Evolutionary conservation across 2,329 filamentous ascomycete species (phyloP).

Genomic region (Cladosporium sp.): DNA sequence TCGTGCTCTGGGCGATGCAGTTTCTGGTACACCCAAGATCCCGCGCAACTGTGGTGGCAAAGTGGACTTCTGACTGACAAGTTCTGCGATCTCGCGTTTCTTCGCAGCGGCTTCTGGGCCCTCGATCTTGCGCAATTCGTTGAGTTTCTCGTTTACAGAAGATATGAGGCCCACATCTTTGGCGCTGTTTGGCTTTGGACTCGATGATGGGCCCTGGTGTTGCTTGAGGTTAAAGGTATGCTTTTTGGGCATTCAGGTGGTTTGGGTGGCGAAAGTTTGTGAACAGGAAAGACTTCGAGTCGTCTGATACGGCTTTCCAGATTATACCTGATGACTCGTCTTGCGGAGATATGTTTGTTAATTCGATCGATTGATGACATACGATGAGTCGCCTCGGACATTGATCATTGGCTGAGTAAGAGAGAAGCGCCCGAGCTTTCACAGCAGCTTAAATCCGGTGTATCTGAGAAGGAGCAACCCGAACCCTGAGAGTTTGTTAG

Average conservation of each 20-base stretch:
- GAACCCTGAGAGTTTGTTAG: neutral
- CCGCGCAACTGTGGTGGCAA: conserved; percentile 49
- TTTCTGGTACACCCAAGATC: conserved; percentile 49
- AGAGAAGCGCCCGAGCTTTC: neutral
- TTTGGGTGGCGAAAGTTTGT: neutral
- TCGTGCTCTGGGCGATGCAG: conserved; percentile 49
- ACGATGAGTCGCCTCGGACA: conserved; percentile 5
- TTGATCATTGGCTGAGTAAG: conserved; percentile 11
- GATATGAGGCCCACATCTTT: conserved; percentile 30
- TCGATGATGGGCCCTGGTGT: conserved; percentile 40
- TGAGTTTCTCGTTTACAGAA: conserved; percentile 51
- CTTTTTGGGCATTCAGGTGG: conserved; percentile 51
- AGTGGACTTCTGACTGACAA: conserved; percentile 42
- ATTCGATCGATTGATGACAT: conserved; percentile 5
- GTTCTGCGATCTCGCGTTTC: conserved; percentile 47
- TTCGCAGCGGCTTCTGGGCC: conserved; percentile 39
- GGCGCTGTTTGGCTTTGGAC: conserved; percentile 34
- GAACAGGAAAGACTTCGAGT: neutral
- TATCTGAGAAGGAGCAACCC: neutral
- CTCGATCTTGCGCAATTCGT: conserved; percentile 49
- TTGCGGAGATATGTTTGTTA: neutral
- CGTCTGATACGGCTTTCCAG: neutral
- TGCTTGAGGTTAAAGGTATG: conserved; percentile 46
- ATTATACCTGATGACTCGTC: neutral
- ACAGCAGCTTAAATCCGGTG: neutral